These are phyloP conservation scores for Xylaria sp. DNA, from an alignment of 2,329 filamentous ascomycete species.

Conservation along the genomic window DNA sequence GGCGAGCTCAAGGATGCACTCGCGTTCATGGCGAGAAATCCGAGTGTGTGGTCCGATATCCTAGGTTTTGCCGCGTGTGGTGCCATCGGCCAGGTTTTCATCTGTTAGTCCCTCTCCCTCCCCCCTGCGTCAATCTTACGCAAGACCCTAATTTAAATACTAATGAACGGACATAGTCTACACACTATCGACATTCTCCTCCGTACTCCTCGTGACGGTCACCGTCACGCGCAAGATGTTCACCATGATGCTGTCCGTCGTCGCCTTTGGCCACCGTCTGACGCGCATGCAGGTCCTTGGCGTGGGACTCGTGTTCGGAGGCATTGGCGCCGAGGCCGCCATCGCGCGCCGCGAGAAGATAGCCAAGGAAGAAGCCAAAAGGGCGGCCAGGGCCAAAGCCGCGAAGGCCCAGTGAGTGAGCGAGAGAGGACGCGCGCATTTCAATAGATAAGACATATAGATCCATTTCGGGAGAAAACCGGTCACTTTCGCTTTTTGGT, in stretches of 20 bases:
- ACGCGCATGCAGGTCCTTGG: slow-evolving; percentile 93
- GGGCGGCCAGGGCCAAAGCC: slow-evolving; percentile 54
- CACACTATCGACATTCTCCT: slow-evolving; percentile 91
- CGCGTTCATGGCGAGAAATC: slow-evolving; percentile 82
- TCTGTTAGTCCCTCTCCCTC: slow-evolving; percentile 67
- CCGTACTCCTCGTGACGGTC: slow-evolving; percentile 91
- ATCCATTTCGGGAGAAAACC: neutral
- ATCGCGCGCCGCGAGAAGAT: slow-evolving; percentile 86
- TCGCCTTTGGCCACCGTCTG: slow-evolving; percentile 92
- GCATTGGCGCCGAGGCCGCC: slow-evolving; percentile 88
- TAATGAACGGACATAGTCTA: slow-evolving; percentile 68
- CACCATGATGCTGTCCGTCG: slow-evolving; percentile 95
- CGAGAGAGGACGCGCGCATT: neutral
- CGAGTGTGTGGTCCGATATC: slow-evolving; percentile 85
- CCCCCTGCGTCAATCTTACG: neutral
- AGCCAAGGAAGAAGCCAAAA: slow-evolving; percentile 76
- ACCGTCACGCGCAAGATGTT: slow-evolving; percentile 99
- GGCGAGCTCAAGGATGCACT: slow-evolving; percentile 84
- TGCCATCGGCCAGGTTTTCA: slow-evolving; percentile 94
- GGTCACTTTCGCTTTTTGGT: neutral
- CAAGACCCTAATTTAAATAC: slow-evolving; percentile 10
- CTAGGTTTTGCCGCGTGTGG: slow-evolving; percentile 90
- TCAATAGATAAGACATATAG: neutral
- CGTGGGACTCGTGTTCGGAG: slow-evolving; percentile 92
- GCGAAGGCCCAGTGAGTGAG: slow-evolving; percentile 42